phyloP scores from a whole-genome alignment of 139 green algal species.

The Chloropicon primus region DNA sequence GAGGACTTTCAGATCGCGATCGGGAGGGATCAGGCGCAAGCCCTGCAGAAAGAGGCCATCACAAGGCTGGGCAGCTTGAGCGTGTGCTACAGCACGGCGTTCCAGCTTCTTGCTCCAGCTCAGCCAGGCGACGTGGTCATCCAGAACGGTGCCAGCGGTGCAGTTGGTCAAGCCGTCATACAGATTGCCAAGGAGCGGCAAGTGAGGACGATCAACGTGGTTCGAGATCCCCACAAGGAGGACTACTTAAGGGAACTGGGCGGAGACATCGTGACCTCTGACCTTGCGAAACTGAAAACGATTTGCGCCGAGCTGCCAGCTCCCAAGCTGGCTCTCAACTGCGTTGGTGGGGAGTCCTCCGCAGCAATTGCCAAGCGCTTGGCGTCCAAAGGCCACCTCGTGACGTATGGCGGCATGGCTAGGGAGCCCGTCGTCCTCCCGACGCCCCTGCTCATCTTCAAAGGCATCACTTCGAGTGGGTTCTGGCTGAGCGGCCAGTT shows the following conservation, averaged over 20 bases:
- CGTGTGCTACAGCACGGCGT: slow-evolving; percentile 35
- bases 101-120: slow-evolving; percentile 71
- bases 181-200: slow-evolving; percentile 53
- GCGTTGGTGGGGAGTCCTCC: slow-evolving; percentile 44
- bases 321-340: slow-evolving; percentile 58
- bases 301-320: slow-evolving; percentile 13
- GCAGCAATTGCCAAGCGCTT: slow-evolving; percentile 44
- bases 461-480: slow-evolving; percentile 52
- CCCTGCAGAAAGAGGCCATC: neutral
- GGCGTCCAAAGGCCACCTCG: slow-evolving; percentile 44
- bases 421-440: slow-evolving; percentile 57
- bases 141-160: slow-evolving; percentile 77
- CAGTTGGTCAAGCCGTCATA: slow-evolving; percentile 69
- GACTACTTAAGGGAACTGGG: slow-evolving; percentile 8
- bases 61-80: neutral
- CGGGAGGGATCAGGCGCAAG: neutral
- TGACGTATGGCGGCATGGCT: slow-evolving; percentile 81
- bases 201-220: slow-evolving; percentile 73
- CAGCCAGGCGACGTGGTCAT: slow-evolving; percentile 62
- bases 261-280: slow-evolving; percentile 4
- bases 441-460: slow-evolving; percentile 73
- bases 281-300: neutral
- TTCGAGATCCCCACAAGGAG: slow-evolving; percentile 45
- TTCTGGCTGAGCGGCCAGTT: slow-evolving; percentile 65
- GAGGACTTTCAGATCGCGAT: neutral